Conservation (phyloP, 305 asterid genomes). For the Nicotiana rustica region DNA sequence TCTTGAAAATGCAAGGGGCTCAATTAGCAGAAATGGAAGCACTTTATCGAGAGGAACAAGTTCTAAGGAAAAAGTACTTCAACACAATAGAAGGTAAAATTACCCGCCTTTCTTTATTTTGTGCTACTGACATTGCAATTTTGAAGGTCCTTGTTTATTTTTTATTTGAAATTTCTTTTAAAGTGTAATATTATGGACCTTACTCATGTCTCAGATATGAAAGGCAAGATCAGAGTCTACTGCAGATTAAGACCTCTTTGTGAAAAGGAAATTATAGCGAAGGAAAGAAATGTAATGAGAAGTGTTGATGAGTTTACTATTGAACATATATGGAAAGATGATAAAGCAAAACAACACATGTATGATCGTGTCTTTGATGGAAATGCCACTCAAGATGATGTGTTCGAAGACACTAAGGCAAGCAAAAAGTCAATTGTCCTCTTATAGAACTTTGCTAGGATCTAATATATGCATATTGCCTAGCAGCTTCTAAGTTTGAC, state of each 20-base stretch:
- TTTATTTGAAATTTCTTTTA: slow-evolving; percentile 33
- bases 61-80: slow-evolving; percentile 82
- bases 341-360: slow-evolving; percentile 75
- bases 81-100: slow-evolving; percentile 88
- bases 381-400: slow-evolving; percentile 76
- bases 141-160: slow-evolving; percentile 9
- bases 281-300: slow-evolving; percentile 65
- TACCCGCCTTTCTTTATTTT: slow-evolving; percentile 9
- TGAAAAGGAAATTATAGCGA: slow-evolving; percentile 70
- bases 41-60: slow-evolving; percentile 95
- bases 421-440: slow-evolving; percentile 40
- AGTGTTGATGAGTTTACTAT: slow-evolving; percentile 88
- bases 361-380: slow-evolving; percentile 93
- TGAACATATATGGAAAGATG: slow-evolving; percentile 93
- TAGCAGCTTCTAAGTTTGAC: slow-evolving; percentile 24
- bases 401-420: slow-evolving; percentile 98
- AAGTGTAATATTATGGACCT: slow-evolving; percentile 20
- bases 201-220: slow-evolving; percentile 69
- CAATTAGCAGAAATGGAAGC: slow-evolving; percentile 94
- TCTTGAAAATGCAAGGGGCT: slow-evolving; percentile 94
- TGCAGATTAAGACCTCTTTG: slow-evolving; percentile 93
- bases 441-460: slow-evolving; percentile 10
- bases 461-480: slow-evolving; percentile 23
- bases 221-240: slow-evolving; percentile 93
- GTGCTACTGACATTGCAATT: not conserved